Evolutionary conservation across 306 rosid genomes (phyloP), one percentile per base, ranked within the genome.

Genomic region (Glycine latifolia): DNA sequence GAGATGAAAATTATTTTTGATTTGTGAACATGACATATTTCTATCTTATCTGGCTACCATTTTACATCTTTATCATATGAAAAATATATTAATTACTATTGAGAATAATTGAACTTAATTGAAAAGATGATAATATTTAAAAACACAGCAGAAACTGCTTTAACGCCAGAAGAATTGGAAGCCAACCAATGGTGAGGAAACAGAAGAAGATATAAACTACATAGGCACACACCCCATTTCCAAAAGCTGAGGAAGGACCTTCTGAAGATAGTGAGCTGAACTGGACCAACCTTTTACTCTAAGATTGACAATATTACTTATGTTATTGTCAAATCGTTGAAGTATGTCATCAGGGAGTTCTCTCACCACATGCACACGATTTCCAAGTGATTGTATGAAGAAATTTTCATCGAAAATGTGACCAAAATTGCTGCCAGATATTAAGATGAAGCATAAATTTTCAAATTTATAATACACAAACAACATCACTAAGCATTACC

Each of bases 281-380:
- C 96, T 93, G 54, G 99, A 91, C 99, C 98, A 95, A 71, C 89
- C 99, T 89, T 95, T 95, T 81, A 95, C 91, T 82, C 99, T 87
- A 85, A 95, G 91, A 86, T 95, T 95, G 75, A 93, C 96, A 80
- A 95, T 93, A 84, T 87, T 95, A 84, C 99, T 95, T 80, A 91
- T 91, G 89, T 93, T 93, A 84, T 91, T 84, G 89, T 93, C 91
- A 80, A 86, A 95, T 80, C 39, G 91, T 90, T 86, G 90, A 53
- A 91, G 97, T 70, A 91, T 60, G 84, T 91, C 96, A 31, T 65
- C 81, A 43, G 98, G 97, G 75, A 93, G 98, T 86, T 89, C 92
- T 90, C 87, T 89, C 46, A 89, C 96, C 76, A 95, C 94, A 77
- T 84, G 89, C 63, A 95, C 94, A 5, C 76, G 94, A 79, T 86